Conservation (phyloP, 2,329 filamentous ascomycete species). For the Scortechinia acanthostroma region DNA sequence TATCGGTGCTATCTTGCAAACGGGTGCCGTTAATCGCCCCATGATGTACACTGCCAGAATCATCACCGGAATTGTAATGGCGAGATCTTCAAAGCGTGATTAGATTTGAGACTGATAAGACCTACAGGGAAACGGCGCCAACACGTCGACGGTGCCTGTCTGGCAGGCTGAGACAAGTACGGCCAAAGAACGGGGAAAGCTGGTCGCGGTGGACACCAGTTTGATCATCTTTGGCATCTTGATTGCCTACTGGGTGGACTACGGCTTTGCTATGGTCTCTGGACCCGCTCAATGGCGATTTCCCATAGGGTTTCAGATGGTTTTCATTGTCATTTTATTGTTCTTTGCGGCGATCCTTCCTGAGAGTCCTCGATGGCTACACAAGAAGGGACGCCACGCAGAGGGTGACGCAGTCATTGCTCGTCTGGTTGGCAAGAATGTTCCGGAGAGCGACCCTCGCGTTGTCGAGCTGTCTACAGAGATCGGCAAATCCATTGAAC, state of each 20-base stretch:
- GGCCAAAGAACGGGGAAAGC: neutral
- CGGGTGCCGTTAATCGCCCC: neutral
- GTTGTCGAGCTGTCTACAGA: constrained; percentile 12
- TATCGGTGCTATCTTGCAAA: neutral
- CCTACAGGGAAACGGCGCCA: neutral
- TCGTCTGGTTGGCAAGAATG: constrained; percentile 12
- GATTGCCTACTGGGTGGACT: neutral
- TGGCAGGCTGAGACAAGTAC: neutral
- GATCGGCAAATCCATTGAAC: constrained; percentile 15
- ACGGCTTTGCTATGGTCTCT: neutral
- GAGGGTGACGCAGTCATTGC: constrained; percentile 18
- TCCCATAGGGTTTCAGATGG: neutral
- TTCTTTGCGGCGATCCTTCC: neutral
- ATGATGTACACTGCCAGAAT: neutral
- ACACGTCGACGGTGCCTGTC: neutral
- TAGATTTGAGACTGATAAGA: no score
- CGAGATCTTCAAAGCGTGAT: no score
- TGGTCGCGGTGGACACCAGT: neutral
- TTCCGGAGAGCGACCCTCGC: constrained; percentile 10
- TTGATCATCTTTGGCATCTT: neutral
- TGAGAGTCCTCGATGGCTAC: neutral
- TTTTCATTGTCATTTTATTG: neutral
- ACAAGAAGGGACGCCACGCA: constrained; percentile 1
- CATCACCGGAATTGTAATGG: neutral
- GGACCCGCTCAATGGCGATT: neutral